Percentiles rank a stretch among this genome's conserved stretches.
These are phyloP conservation scores for Elaeagnus macrophylla DNA, from an alignment of 306 rosid genomes.

Conservation along the genomic window DNA sequence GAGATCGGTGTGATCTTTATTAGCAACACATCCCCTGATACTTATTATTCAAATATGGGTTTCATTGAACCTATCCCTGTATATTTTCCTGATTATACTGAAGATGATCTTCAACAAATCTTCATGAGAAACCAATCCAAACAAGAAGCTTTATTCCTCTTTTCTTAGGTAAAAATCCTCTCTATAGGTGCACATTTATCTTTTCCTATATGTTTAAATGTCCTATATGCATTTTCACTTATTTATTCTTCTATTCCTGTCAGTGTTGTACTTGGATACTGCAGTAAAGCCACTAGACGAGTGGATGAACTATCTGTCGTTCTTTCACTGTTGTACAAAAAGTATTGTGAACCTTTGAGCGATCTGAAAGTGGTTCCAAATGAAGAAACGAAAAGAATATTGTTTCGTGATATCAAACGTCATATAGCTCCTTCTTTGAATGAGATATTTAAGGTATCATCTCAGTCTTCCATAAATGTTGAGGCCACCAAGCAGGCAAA, in stretches of 20 bases:
- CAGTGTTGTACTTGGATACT: constrained; percentile 64
- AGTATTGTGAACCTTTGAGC: constrained; percentile 55
- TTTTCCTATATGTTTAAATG: too few relatives aligned
- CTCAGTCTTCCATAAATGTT: constrained; percentile 36
- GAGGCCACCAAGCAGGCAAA: constrained; percentile 36
- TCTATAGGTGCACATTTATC: constrained; percentile 2
- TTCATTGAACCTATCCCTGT: constrained; percentile 65
- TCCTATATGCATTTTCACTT: too few relatives aligned
- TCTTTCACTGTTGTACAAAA: constrained; percentile 51
- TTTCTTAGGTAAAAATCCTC: constrained; percentile 53
- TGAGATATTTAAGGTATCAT: constrained; percentile 62
- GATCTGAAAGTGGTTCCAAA: constrained; percentile 46
- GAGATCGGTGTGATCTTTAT: constrained; percentile 74
- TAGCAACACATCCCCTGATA: constrained; percentile 77
- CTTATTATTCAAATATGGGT: constrained; percentile 70
- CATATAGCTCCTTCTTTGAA: constrained; percentile 60
- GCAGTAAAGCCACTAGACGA: constrained; percentile 64
- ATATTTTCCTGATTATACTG: constrained; percentile 67
- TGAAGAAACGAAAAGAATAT: constrained; percentile 52
- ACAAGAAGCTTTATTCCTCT: constrained; percentile 66
- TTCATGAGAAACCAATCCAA: constrained; percentile 49
- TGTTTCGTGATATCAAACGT: constrained; percentile 48
- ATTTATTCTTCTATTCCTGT: not conserved
- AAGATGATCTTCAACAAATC: constrained; percentile 56
- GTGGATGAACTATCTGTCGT: constrained; percentile 58